phyloP scores from a whole-genome alignment of 176 grass and related monocot genomes.

The Themeda triandra region DNA sequence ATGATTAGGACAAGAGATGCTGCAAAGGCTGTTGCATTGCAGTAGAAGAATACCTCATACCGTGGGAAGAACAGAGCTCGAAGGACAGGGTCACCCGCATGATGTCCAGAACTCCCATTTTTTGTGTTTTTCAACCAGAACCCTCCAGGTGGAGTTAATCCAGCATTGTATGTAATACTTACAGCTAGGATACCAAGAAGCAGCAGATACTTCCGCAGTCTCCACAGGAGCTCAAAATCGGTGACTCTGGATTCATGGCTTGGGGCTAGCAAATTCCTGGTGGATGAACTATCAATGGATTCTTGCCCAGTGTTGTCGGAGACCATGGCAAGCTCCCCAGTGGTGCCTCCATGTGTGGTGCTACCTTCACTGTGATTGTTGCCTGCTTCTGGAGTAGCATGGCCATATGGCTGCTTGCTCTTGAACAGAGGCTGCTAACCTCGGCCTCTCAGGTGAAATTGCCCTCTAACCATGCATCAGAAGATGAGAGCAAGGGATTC shows the following conservation, averaged over 20 bases:
- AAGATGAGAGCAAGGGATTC: background rate
- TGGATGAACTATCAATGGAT: no score
- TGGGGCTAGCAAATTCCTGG: background rate
- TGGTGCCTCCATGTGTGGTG: background rate
- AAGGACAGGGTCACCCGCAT: conserved; percentile 37
- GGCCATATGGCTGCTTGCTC: background rate
- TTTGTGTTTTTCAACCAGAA: background rate
- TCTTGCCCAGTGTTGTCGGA: no score
- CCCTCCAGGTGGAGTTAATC: conserved; percentile 21
- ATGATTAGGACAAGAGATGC: conserved; percentile 58
- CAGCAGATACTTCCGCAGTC: conserved; percentile 39
- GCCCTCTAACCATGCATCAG: background rate
- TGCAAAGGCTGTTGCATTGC: conserved; percentile 44
- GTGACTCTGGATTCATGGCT: background rate
- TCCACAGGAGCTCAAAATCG: conserved; percentile 33
- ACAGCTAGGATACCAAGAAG: no score
- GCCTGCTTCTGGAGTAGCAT: background rate
- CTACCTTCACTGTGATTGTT: background rate
- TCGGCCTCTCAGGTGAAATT: background rate
- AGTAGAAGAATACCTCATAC: conserved; percentile 45
- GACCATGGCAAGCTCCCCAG: background rate
- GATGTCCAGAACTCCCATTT: background rate
- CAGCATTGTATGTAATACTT: no score
- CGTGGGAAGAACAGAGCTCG: background rate
- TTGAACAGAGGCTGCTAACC: background rate